phyloP scores from a whole-genome alignment of 2,329 filamentous ascomycete genomes.

The Raffaelea deltoideospora region DNA sequence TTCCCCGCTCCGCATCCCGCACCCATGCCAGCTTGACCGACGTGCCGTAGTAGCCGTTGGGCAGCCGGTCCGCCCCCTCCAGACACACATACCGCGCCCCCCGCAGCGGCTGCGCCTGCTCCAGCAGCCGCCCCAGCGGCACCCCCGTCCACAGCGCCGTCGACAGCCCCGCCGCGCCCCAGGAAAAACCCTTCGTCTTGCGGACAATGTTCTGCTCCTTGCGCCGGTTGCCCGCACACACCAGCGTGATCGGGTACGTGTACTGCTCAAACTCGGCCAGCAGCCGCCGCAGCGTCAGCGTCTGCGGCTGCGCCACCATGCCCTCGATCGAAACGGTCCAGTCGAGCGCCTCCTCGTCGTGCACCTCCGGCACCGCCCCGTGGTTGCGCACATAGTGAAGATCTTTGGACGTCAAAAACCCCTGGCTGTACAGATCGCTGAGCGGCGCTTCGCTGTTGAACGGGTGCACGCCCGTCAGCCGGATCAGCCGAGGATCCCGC shows the following conservation, averaged over 20 bases:
- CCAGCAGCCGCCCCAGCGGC: slow-evolving; percentile 55
- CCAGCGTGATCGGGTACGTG: slow-evolving; percentile 75
- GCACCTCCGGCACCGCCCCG: slow-evolving; percentile 63
- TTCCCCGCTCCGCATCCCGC: slow-evolving; percentile 65
- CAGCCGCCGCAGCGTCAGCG: slow-evolving; percentile 56
- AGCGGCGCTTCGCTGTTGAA: slow-evolving; percentile 84
- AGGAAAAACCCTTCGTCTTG: slow-evolving; percentile 88
- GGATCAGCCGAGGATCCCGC: slow-evolving; percentile 66
- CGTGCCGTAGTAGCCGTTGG: slow-evolving; percentile 81
- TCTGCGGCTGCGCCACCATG: slow-evolving; percentile 63
- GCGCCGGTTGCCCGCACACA: slow-evolving; percentile 80
- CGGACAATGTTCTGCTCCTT: slow-evolving; percentile 88
- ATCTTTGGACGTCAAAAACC: slow-evolving; percentile 76
- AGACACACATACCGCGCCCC: slow-evolving; percentile 76
- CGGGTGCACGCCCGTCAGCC: slow-evolving; percentile 76
- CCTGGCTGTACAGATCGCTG: slow-evolving; percentile 59
- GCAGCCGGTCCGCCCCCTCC: slow-evolving; percentile 76
- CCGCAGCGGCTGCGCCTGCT: slow-evolving; percentile 49
- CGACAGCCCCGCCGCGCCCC: slow-evolving; percentile 76
- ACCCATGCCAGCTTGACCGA: slow-evolving; percentile 81
- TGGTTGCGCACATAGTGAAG: slow-evolving; percentile 90
- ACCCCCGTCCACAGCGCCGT: slow-evolving; percentile 83
- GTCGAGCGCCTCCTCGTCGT: slow-evolving; percentile 54
- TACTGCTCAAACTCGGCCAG: slow-evolving; percentile 62
- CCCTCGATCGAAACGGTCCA: slow-evolving; percentile 81